phyloP scores from a whole-genome alignment of 495 filamentous ascomycete genomes.

The Penicillium soppii region DNA sequence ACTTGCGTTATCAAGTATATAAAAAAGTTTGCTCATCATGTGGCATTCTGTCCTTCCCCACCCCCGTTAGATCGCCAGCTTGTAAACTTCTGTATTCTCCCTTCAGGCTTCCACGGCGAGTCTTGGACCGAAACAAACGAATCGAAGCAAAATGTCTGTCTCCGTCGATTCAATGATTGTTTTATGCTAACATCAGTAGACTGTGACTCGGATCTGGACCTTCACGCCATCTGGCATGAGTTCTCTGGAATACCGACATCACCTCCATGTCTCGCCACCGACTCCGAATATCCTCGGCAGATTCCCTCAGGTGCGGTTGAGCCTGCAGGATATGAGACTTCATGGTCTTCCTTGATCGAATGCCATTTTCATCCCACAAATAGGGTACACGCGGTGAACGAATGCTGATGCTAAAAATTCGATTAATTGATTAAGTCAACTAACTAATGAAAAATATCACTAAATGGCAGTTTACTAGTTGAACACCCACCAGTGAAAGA shows the following conservation, averaged over 20 bases:
- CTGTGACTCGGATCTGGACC: conserved; percentile 1
- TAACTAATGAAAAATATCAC: no score
- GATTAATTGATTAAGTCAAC: no score
- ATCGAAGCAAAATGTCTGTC: background rate
- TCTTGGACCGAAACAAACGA: background rate
- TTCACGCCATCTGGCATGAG: conserved; percentile 5
- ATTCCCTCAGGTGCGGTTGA: background rate
- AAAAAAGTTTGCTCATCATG: background rate
- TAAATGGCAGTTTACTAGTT: no score
- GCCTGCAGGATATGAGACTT: background rate
- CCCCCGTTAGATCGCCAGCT: background rate
- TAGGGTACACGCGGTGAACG: no score
- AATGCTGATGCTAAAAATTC: no score
- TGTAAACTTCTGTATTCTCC: background rate
- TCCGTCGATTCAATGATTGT: background rate
- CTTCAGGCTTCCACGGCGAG: background rate
- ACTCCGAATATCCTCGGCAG: background rate
- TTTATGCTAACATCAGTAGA: background rate
- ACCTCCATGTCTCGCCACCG: conserved; percentile 9
- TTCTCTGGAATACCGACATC: conserved; percentile 7
- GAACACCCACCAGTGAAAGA: no score
- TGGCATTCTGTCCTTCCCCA: background rate
- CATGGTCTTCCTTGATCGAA: background rate
- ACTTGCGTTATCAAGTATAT: no score
- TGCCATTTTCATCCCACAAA: background rate